Conservation (phyloP, 306 rosid genomes). For the Argentina anserina region DNA sequence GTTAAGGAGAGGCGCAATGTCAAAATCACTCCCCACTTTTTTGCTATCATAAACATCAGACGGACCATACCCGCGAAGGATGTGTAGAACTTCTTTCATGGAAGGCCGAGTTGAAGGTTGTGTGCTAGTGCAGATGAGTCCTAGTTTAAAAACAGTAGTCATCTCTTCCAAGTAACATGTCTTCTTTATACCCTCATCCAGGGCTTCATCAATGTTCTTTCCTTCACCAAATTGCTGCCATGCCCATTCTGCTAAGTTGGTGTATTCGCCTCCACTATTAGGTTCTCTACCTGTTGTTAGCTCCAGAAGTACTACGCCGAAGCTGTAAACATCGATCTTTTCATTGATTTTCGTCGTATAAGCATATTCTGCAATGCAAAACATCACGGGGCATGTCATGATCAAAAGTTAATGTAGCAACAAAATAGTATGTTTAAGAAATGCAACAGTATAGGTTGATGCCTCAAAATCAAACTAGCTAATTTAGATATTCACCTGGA, state of each 20-base stretch:
- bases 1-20: slow-evolving; percentile 53
- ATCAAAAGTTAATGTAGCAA: neutral
- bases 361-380: slow-evolving; percentile 58
- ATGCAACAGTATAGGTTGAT: neutral
- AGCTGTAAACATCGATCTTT: slow-evolving; percentile 75
- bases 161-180: slow-evolving; percentile 47
- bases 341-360: slow-evolving; percentile 63
- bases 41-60: slow-evolving; percentile 22
- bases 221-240: slow-evolving; percentile 51
- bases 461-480: neutral
- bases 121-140: slow-evolving; percentile 66
- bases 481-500: slow-evolving; percentile 50
- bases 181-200: slow-evolving; percentile 56
- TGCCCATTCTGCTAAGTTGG: slow-evolving; percentile 71
- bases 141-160: slow-evolving; percentile 62
- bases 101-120: slow-evolving; percentile 67
- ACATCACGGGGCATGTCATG: slow-evolving; percentile 1
- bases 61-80: slow-evolving; percentile 47
- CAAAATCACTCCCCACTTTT: slow-evolving; percentile 41
- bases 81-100: slow-evolving; percentile 57
- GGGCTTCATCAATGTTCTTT: slow-evolving; percentile 40
- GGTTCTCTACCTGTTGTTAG: slow-evolving; percentile 76
- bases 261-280: slow-evolving; percentile 41
- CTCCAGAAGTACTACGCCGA: slow-evolving; percentile 84
- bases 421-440: neutral